Evolutionary conservation across 1,284 basidiomycete genomes (phyloP).

Genomic region (Puccinia polysora): DNA sequence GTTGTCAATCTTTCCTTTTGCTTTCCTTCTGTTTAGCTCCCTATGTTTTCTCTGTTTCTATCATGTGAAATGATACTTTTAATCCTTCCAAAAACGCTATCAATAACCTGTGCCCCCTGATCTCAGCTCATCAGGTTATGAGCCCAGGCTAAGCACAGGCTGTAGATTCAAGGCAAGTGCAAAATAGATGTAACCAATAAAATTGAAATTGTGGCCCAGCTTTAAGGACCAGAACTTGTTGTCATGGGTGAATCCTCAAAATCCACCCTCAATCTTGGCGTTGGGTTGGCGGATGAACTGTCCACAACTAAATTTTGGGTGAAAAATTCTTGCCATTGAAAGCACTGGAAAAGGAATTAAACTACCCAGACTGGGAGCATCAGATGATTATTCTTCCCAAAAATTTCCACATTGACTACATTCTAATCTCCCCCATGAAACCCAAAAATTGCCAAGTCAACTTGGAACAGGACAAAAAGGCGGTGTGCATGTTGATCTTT

Average conservation of each 20-base stretch:
- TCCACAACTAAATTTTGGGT: neutral
- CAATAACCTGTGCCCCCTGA: neutral
- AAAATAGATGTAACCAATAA: neutral
- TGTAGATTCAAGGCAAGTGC: neutral
- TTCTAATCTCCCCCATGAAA: neutral
- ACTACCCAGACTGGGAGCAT: conserved; percentile 5
- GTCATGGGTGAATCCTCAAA: neutral
- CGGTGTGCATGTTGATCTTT: conserved; percentile 4
- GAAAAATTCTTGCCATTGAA: neutral
- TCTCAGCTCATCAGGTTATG: conserved; percentile 18
- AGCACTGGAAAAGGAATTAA: neutral
- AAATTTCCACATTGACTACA: conserved; percentile 3
- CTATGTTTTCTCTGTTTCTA: too few species aligned
- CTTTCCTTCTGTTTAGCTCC: too few species aligned
- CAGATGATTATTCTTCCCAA: neutral
- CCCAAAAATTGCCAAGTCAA: neutral
- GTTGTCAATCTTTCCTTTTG: too few species aligned
- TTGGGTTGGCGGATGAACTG: neutral
- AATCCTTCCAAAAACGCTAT: too few species aligned
- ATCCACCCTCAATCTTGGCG: neutral
- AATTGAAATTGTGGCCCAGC: too few species aligned
- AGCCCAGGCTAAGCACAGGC: neutral
- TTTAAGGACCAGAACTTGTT: too few species aligned
- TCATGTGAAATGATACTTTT: too few species aligned
- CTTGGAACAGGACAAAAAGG: conserved; percentile 8